Conservation (phyloP, 805 yeast species). For the Naumovozyma castellii region DNA sequence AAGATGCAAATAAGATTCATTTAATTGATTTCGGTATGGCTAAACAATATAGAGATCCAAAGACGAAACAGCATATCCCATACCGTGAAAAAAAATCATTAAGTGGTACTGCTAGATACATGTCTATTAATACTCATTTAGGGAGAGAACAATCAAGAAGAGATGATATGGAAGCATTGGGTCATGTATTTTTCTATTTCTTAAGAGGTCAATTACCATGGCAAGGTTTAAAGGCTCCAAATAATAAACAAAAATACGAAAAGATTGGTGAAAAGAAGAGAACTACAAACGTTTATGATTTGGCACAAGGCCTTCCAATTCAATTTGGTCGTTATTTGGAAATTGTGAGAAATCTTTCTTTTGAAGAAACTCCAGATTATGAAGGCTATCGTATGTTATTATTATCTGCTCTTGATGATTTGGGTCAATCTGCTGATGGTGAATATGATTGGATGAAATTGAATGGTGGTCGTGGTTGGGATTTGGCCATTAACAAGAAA, state of each 20-base stretch:
- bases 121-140: slow-evolving; percentile 94
- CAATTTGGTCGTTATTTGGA: slow-evolving; percentile 90
- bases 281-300: slow-evolving; percentile 73
- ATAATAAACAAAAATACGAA: slow-evolving; percentile 94
- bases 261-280: slow-evolving; percentile 95
- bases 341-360: slow-evolving; percentile 77
- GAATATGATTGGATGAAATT: slow-evolving; percentile 97
- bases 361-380: slow-evolving; percentile 93
- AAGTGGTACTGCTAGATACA: slow-evolving; percentile 97
- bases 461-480: slow-evolving; percentile 96
- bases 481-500: slow-evolving; percentile 75
- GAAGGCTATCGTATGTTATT: slow-evolving; percentile 72
- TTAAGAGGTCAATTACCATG: slow-evolving; percentile 91
- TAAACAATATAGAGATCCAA: slow-evolving; percentile 93
- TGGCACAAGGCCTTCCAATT: slow-evolving; percentile 81
- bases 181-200: slow-evolving; percentile 93
- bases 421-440: slow-evolving; percentile 68
- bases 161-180: slow-evolving; percentile 92
- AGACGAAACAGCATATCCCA: slow-evolving; percentile 90
- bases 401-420: slow-evolving; percentile 65
- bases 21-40: slow-evolving; percentile 99
- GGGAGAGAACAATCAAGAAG: slow-evolving; percentile 96
- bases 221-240: slow-evolving; percentile 98
- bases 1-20: slow-evolving; percentile 77
- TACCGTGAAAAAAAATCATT: slow-evolving; percentile 91